phyloP scores from a whole-genome alignment of 495 filamentous ascomycete species.

The Penicillium tannophilum region DNA sequence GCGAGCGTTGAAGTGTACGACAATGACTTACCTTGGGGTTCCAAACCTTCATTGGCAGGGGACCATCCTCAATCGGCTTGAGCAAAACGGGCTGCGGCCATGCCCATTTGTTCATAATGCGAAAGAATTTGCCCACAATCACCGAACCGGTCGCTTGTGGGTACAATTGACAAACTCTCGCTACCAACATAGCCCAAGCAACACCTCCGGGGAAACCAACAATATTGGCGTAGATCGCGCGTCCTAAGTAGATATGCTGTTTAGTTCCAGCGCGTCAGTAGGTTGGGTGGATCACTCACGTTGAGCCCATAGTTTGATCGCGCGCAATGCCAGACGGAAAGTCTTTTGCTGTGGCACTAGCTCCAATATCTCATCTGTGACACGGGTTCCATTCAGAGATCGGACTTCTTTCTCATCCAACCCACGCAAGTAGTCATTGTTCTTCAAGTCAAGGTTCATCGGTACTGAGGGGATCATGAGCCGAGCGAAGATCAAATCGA shows the following conservation, averaged over 20 bases:
- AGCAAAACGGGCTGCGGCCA: constrained; percentile 92
- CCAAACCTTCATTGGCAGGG: constrained; percentile 83
- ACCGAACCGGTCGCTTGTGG: constrained; percentile 85
- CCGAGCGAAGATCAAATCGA: constrained; percentile 91
- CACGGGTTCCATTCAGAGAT: constrained; percentile 89
- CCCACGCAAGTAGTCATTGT: constrained; percentile 82
- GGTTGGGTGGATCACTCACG: constrained; percentile 46
- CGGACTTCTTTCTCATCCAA: constrained; percentile 83
- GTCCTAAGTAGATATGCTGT: constrained; percentile 42
- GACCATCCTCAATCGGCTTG: constrained; percentile 83
- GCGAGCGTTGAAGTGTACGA: background rate
- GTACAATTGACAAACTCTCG: constrained; percentile 95
- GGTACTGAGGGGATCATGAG: constrained; percentile 73
- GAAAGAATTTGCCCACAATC: constrained; percentile 90
- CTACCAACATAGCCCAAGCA: constrained; percentile 96
- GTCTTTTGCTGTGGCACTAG: constrained; percentile 86
- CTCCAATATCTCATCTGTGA: constrained; percentile 86
- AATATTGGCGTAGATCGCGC: constrained; percentile 92
- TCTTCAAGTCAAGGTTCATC: constrained; percentile 69
- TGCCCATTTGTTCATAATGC: constrained; percentile 84
- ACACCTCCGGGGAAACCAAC: constrained; percentile 96
- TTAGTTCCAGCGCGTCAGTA: constrained; percentile 2
- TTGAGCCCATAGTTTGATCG: constrained; percentile 95
- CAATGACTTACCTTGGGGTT: constrained; percentile 74
- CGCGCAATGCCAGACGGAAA: constrained; percentile 83